Conservation (phyloP, 2,329 filamentous ascomycete species). For the Amphichorda felina region DNA sequence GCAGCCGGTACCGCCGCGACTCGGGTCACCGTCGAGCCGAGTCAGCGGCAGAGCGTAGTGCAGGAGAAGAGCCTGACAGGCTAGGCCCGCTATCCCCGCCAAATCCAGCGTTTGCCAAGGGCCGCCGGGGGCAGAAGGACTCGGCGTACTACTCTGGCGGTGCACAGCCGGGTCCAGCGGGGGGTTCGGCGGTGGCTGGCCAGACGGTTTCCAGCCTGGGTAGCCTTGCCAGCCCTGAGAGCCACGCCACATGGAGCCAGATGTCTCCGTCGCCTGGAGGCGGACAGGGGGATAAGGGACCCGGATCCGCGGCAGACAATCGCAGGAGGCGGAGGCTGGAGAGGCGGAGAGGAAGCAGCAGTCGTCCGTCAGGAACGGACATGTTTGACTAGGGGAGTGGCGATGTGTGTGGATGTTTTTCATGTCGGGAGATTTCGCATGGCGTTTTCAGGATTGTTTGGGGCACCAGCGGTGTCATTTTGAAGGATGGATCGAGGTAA, state of each 20-base stretch:
- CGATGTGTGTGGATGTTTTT: not conserved
- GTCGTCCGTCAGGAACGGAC: constrained; percentile 18
- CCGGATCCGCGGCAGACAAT: constrained; percentile 33
- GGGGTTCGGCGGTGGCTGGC: constrained; percentile 22
- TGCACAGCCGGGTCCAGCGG: constrained; percentile 28
- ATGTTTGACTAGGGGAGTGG: constrained; percentile 21
- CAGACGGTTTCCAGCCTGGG: constrained; percentile 34
- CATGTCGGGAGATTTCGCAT: not conserved
- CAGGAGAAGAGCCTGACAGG: constrained; percentile 15
- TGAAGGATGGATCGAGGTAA: too few species aligned
- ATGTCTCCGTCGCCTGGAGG: constrained; percentile 32
- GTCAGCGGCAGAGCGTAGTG: constrained; percentile 29
- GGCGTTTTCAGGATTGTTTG: not conserved
- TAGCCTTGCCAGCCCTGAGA: constrained; percentile 30
- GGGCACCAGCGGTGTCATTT: too few species aligned
- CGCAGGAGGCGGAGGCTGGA: constrained; percentile 44
- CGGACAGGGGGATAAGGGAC: constrained; percentile 18
- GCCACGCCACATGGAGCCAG: constrained; percentile 41
- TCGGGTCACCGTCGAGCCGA: constrained; percentile 34
- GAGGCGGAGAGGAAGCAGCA: constrained; percentile 29
- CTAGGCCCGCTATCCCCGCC: constrained; percentile 24
- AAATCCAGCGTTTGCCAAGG: constrained; percentile 42
- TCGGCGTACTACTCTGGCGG: constrained; percentile 49
- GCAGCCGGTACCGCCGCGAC: constrained; percentile 42
- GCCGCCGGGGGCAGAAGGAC: constrained; percentile 43